phyloP scores from a whole-genome alignment of 768 basidiomycete genomes.

The Gloeophyllum trabeum region DNA sequence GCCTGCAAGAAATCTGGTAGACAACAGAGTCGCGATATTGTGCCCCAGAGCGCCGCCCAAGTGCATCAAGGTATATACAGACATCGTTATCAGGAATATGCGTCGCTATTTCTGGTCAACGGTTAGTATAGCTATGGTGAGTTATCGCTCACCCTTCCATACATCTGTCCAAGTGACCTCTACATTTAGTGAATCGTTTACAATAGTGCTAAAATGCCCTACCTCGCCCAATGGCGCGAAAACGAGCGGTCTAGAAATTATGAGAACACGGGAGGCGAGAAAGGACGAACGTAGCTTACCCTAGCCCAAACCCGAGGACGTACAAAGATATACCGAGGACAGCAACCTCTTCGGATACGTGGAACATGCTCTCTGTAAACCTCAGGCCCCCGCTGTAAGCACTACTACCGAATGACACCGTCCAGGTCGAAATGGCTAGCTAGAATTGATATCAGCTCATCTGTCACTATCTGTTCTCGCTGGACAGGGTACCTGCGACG shows the following conservation, averaged over 20 bases:
- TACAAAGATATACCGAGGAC: slow-evolving; percentile 52
- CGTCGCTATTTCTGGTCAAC: slow-evolving; percentile 24
- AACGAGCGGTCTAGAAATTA: slow-evolving; percentile 27
- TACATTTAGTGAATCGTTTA: too few species aligned
- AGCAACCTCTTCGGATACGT: slow-evolving; percentile 37
- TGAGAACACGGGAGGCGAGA: neutral
- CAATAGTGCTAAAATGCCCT: slow-evolving; percentile 5
- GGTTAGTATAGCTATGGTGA: neutral
- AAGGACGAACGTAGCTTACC: slow-evolving; percentile 18
- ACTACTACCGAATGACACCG: slow-evolving; percentile 49
- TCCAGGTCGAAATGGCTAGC: slow-evolving; percentile 38
- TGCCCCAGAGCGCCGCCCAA: slow-evolving; percentile 41
- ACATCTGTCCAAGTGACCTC: slow-evolving; percentile 25
- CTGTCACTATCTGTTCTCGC: neutral
- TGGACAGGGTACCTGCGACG: slow-evolving; percentile 28
- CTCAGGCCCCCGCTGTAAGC: slow-evolving; percentile 41
- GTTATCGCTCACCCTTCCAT: slow-evolving; percentile 33
- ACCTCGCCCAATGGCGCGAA: slow-evolving; percentile 52
- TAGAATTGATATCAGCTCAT: slow-evolving; percentile 5
- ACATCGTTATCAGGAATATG: slow-evolving; percentile 42
- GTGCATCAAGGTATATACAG: slow-evolving; percentile 40
- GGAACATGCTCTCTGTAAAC: slow-evolving; percentile 31
- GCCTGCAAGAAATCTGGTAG: slow-evolving; percentile 44
- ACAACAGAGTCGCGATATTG: slow-evolving; percentile 34
- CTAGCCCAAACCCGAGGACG: slow-evolving; percentile 51